phyloP scores from a whole-genome alignment of 768 basidiomycete genomes.

The Melanogaster broomeanus region DNA sequence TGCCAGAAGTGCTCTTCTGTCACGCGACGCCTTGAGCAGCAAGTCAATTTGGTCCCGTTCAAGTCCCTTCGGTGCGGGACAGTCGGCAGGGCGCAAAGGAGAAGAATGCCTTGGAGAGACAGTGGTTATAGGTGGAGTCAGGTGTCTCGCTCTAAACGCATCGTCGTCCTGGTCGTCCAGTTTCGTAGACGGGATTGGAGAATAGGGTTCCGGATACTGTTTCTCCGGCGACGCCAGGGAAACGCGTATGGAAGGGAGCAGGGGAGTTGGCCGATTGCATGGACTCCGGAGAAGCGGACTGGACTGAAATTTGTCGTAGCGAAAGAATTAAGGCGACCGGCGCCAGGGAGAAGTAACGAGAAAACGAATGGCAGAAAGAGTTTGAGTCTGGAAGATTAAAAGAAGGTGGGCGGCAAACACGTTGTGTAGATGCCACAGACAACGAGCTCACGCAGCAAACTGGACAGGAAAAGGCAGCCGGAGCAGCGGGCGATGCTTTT shows the following conservation, averaged over 20 bases:
- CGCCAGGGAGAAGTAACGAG: constrained; percentile 41
- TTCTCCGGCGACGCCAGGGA: constrained; percentile 66
- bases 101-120: constrained; percentile 42
- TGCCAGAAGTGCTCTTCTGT: constrained; percentile 48
- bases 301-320: not conserved
- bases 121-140: constrained; percentile 47
- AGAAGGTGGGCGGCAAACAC: constrained; percentile 15
- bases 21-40: constrained; percentile 61
- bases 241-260: constrained; percentile 69
- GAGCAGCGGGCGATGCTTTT: not conserved
- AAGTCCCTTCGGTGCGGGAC: constrained; percentile 50
- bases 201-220: constrained; percentile 53
- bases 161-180: constrained; percentile 41
- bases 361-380: constrained; percentile 32
- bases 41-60: constrained; percentile 63
- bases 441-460: constrained; percentile 13
- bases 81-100: constrained; percentile 48
- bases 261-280: constrained; percentile 45
- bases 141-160: constrained; percentile 55
- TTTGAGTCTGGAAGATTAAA: constrained; percentile 26
- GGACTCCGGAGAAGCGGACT: constrained; percentile 24
- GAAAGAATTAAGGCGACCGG: constrained; percentile 46
- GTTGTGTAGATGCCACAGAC: constrained; percentile 10
- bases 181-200: constrained; percentile 51
- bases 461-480: not conserved